These are phyloP conservation scores for Sporisorium iseilematis-ciliati DNA, from an alignment of 1,284 basidiomycete genomes.

Conservation along the genomic window DNA sequence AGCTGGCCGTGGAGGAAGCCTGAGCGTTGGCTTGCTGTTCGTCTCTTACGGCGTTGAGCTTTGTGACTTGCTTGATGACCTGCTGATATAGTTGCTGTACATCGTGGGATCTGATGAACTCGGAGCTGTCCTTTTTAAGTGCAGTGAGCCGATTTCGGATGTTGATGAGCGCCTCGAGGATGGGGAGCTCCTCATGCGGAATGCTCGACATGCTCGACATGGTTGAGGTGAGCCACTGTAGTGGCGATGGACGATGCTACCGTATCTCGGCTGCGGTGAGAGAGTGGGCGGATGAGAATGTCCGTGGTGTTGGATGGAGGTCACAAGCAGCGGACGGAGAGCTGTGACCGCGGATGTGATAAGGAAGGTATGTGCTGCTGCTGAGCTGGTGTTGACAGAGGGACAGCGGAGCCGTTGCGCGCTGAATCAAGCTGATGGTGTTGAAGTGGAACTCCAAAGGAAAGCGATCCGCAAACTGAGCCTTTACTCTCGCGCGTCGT, in stretches of 20 bases:
- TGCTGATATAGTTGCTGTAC: conserved; percentile 93
- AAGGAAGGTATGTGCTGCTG: neutral
- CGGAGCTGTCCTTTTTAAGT: conserved; percentile 86
- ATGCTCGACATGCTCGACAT: conserved; percentile 65
- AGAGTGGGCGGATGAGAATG: neutral
- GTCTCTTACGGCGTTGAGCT: conserved; percentile 90
- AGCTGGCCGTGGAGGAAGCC: conserved; percentile 35
- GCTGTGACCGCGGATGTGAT: neutral
- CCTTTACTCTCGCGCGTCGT: conserved; percentile 1
- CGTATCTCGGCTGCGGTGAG: neutral
- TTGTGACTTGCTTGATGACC: conserved; percentile 95
- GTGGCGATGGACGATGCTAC: conserved; percentile 4
- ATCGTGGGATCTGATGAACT: conserved; percentile 91
- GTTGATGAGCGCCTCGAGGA: conserved; percentile 94
- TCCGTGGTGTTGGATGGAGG: neutral
- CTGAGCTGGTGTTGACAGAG: neutral
- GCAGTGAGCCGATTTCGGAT: conserved; percentile 87
- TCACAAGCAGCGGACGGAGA: neutral
- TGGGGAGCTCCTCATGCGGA: conserved; percentile 79
- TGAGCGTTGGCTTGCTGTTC: conserved; percentile 59
- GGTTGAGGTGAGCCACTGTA: conserved; percentile 10
- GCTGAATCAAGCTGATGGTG: neutral
- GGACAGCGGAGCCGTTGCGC: neutral
- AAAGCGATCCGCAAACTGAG: conserved; percentile 5
- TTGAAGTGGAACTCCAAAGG: neutral